Conservation (phyloP, 164 flowering plant species). For the Pachysandra terminalis region DNA sequence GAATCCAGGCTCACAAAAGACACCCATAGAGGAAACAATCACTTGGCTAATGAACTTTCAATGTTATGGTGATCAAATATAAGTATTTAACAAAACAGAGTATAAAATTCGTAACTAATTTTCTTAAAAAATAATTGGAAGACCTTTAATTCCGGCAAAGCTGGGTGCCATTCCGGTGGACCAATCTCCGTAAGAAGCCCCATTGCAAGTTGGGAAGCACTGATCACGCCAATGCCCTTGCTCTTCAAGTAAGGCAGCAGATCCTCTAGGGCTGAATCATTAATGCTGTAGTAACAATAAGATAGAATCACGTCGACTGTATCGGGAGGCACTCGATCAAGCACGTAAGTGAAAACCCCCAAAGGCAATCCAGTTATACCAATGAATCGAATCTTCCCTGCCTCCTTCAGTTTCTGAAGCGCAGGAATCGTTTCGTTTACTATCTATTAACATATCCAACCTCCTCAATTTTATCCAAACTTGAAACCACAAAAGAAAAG, state of each 20-base stretch:
- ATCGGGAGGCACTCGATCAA: constrained; percentile 89
- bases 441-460: constrained; percentile 42
- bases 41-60: background rate
- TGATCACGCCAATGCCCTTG: constrained; percentile 85
- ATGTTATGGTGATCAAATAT: background rate
- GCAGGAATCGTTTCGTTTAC: constrained; percentile 94
- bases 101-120: background rate
- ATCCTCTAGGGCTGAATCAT: constrained; percentile 78
- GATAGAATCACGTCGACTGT: constrained; percentile 84
- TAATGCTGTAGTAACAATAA: constrained; percentile 84
- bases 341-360: constrained; percentile 67
- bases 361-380: constrained; percentile 96
- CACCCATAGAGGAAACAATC: too few species aligned
- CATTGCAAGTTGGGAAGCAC: constrained; percentile 94
- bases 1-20: background rate
- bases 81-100: background rate
- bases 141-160: constrained; percentile 85
- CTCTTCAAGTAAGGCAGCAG: constrained; percentile 85
- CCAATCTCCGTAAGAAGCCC: constrained; percentile 93
- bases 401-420: constrained; percentile 71
- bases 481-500: background rate
- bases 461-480: constrained; percentile 5
- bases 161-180: constrained; percentile 98
- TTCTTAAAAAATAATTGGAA: background rate
- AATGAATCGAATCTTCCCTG: constrained; percentile 77